Percentiles rank a stretch among this genome's conserved stretches.
Conservation (phyloP, 1,139 yeast species). For the Diutina mesorugosa region DNA sequence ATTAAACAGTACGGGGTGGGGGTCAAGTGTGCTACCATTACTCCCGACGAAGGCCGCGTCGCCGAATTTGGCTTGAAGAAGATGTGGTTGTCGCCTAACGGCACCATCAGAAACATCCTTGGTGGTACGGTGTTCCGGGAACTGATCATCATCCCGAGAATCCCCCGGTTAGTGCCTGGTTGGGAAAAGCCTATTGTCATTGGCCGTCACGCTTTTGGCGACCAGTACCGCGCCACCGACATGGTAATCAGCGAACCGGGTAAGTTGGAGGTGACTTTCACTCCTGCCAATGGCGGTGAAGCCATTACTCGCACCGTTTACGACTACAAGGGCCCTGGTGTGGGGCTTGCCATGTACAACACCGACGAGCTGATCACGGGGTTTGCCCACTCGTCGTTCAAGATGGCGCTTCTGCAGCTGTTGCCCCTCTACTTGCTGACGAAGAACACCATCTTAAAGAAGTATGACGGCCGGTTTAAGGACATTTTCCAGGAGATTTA, state of each 20-base stretch:
- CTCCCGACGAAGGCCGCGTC: conserved; percentile 77
- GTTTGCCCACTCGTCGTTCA: conserved; percentile 70
- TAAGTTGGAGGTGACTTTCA: conserved; percentile 50
- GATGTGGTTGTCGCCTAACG: conserved; percentile 84
- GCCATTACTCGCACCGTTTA: conserved; percentile 38
- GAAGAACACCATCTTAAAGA: conserved; percentile 70
- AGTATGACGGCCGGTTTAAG: conserved; percentile 73
- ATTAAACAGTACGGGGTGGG: conserved; percentile 70
- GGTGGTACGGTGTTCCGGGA: conserved; percentile 82
- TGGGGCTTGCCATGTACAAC: conserved; percentile 73
- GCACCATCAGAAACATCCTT: conserved; percentile 68
- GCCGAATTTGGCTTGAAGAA: conserved; percentile 61
- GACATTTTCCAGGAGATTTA: conserved; percentile 63
- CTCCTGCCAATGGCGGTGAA: conserved; percentile 47
- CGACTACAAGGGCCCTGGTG: conserved; percentile 54
- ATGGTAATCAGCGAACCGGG: conserved; percentile 59
- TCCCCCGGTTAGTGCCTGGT: conserved; percentile 64
- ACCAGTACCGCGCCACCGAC: conserved; percentile 75
- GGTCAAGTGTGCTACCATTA: conserved; percentile 75
- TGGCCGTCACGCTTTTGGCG: conserved; percentile 82
- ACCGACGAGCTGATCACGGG: conserved; percentile 71
- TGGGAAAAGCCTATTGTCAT: conserved; percentile 78
- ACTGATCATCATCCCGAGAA: conserved; percentile 64
- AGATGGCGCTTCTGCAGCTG: conserved; percentile 54
- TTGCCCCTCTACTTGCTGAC: conserved; percentile 63